phyloP scores from a whole-genome alignment of 1,284 basidiomycete genomes.

The Cutaneotrichosporon mucoides region DNA sequence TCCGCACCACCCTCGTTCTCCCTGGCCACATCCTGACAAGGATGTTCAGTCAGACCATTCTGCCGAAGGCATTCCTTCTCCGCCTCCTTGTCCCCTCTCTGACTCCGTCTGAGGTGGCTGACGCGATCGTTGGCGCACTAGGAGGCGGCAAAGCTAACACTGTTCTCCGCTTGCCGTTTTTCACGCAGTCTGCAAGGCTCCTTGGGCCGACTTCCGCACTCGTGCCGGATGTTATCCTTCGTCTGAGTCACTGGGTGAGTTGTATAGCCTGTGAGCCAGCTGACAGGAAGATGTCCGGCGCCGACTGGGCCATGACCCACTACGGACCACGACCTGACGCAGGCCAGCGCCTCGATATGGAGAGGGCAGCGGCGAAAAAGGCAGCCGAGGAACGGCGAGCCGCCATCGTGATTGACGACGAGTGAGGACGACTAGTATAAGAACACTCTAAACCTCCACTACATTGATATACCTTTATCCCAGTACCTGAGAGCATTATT shows the following conservation, averaged over 20 bases:
- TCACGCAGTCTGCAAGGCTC: slow-evolving; percentile 36
- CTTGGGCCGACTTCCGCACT: slow-evolving; percentile 31
- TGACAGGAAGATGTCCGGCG: slow-evolving; percentile 28
- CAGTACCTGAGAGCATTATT: too few relatives aligned
- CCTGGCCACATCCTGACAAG: slow-evolving; percentile 71
- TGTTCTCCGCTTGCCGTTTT: slow-evolving; percentile 62
- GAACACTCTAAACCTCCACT: background rate
- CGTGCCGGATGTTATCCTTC: slow-evolving; percentile 35
- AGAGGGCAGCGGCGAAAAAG: background rate
- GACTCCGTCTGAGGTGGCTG: slow-evolving; percentile 67
- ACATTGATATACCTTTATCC: background rate
- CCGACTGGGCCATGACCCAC: slow-evolving; percentile 35
- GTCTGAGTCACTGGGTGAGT: slow-evolving; percentile 41
- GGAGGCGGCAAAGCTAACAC: slow-evolving; percentile 67
- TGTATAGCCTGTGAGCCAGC: background rate
- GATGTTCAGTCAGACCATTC: slow-evolving; percentile 62
- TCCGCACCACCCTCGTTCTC: slow-evolving; percentile 75
- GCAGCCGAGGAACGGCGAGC: background rate
- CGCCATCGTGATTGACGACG: background rate
- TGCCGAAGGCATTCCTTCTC: slow-evolving; percentile 57
- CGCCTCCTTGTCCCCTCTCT: slow-evolving; percentile 72
- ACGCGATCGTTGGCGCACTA: slow-evolving; percentile 70
- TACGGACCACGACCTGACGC: slow-evolving; percentile 38
- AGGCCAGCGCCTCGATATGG: slow-evolving; percentile 8
- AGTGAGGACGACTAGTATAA: background rate